Conservation (phyloP, 2,329 filamentous ascomycete genomes). For the Onygena corvina region DNA sequence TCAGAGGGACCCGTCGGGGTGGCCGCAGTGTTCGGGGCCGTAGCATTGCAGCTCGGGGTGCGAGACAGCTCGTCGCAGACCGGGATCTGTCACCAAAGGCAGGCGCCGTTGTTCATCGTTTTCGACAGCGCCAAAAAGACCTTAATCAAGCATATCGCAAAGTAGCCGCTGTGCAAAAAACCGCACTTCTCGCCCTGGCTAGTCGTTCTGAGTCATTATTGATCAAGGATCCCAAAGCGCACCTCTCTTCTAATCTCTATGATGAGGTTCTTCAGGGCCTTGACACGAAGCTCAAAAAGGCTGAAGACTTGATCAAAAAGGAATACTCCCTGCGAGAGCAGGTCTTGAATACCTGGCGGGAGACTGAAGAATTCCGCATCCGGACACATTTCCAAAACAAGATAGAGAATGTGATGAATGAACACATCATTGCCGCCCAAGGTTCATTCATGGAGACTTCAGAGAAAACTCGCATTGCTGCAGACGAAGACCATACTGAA, state of each 20-base stretch:
- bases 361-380: conserved; percentile 25
- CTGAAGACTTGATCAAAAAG: conserved; percentile 21
- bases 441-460: conserved; percentile 31
- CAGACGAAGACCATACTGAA: conserved; percentile 34
- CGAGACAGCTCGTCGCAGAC: conserved; percentile 24
- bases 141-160: conserved; percentile 32
- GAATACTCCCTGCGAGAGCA: conserved; percentile 27
- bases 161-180: conserved; percentile 31
- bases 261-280: conserved; percentile 27
- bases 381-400: conserved; percentile 24
- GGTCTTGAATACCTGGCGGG: conserved; percentile 21
- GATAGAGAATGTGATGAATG: conserved; percentile 24
- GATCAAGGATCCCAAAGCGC: conserved; percentile 31
- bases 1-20: conserved; percentile 11
- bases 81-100: conserved; percentile 25
- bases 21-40: conserved; percentile 23
- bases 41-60: conserved; percentile 23
- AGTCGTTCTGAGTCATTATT: conserved; percentile 29
- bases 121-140: conserved; percentile 33
- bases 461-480: conserved; percentile 28
- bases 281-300: conserved; percentile 20
- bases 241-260: conserved; percentile 31
- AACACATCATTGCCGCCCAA: conserved; percentile 30
- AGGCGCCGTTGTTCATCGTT: conserved; percentile 26
- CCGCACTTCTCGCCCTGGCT: conserved; percentile 31